A percentile compares a stretch with the other conserved stretches of the same genome.
Conservation (phyloP, 2,329 filamentous ascomycete genomes). For the Colletotrichum eleusines region DNA sequence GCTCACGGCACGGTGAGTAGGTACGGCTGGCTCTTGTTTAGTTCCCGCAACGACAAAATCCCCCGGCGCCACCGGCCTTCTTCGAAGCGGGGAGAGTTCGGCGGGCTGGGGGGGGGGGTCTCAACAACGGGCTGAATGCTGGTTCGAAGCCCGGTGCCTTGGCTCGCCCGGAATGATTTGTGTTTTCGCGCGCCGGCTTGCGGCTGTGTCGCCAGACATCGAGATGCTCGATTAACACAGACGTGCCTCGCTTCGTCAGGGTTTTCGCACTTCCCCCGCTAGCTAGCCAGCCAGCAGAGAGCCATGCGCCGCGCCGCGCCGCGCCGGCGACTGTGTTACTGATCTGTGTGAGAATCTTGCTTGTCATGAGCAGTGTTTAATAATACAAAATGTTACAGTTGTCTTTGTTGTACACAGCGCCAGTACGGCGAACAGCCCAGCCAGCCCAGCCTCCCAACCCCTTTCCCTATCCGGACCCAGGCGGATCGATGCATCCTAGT, state of each 20-base stretch:
- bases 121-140: no score
- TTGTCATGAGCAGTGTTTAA: not conserved
- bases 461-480: not conserved
- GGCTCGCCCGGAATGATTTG: not conserved
- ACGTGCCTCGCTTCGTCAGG: not conserved
- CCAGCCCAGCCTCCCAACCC: no score
- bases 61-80: not conserved
- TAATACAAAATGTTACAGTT: constrained; percentile 16
- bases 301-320: no score
- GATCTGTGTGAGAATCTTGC: not conserved
- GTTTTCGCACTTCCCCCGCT: not conserved
- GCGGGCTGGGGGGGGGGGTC: not conserved
- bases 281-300: not conserved
- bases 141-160: no score
- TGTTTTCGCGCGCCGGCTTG: not conserved
- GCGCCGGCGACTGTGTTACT: not conserved
- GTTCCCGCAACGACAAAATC: not conserved
- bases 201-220: not conserved
- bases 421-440: not conserved
- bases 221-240: not conserved
- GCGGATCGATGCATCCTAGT: not conserved
- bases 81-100: not conserved
- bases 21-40: not conserved
- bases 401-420: constrained; percentile 1
- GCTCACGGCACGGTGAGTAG: not conserved